These are phyloP conservation scores for Metarhizium guizhouense DNA, from an alignment of 2,329 filamentous ascomycete genomes.

Conservation along the genomic window DNA sequence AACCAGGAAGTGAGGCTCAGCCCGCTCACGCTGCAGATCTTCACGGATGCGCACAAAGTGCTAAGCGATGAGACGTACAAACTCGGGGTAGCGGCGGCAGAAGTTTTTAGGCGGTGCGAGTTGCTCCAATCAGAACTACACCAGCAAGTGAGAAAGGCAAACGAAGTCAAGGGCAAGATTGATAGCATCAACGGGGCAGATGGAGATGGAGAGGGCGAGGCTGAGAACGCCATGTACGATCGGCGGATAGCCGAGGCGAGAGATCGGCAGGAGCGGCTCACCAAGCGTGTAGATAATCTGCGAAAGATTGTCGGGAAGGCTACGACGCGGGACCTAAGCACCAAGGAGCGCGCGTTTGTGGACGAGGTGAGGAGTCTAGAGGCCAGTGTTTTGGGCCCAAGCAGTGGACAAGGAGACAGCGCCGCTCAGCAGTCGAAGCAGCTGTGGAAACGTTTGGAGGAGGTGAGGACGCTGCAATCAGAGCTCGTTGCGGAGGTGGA, in stretches of 20 bases:
- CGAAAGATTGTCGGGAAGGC: slow-evolving; percentile 33
- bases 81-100: slow-evolving; percentile 60
- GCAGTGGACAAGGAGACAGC: background rate
- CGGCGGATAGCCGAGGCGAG: slow-evolving; percentile 46
- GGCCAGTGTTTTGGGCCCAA: slow-evolving; percentile 30
- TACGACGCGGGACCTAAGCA: slow-evolving; percentile 32
- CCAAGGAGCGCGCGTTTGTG: slow-evolving; percentile 35
- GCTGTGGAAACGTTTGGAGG: slow-evolving; percentile 14
- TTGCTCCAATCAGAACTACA: slow-evolving; percentile 58
- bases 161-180: slow-evolving; percentile 56
- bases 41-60: slow-evolving; percentile 65
- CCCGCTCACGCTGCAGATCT: slow-evolving; percentile 59
- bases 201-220: slow-evolving; percentile 38
- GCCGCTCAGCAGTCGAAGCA: background rate
- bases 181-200: slow-evolving; percentile 48
- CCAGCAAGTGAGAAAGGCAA: slow-evolving; percentile 57
- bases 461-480: slow-evolving; percentile 43
- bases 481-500: slow-evolving; percentile 35
- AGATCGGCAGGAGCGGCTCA: slow-evolving; percentile 46
- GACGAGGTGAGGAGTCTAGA: slow-evolving; percentile 47
- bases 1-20: slow-evolving; percentile 62
- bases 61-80: slow-evolving; percentile 60
- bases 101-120: slow-evolving; percentile 64
- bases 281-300: slow-evolving; percentile 51
- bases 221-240: slow-evolving; percentile 49